Evolutionary conservation across 352 stramenopile genomes (phyloP), one percentile per base, ranked within the genome.

Genomic region (Phytophthora citricola): DNA sequence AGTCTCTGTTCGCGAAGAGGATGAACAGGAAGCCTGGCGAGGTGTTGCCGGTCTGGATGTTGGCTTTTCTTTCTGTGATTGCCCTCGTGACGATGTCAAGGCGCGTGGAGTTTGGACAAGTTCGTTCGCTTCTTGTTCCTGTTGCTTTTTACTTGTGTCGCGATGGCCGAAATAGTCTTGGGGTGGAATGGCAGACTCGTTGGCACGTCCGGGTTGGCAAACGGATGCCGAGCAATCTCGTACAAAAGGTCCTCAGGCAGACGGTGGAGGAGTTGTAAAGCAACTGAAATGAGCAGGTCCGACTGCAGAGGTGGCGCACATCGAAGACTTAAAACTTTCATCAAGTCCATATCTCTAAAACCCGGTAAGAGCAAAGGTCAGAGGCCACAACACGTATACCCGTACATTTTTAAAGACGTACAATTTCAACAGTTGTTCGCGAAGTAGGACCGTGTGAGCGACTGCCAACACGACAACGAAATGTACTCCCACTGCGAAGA

Each of bases 401-500:
- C 14, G 15, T 4, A 43, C n/a, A 20, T 7, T 46, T 17, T 27
- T 15, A 26, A n/a, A 48, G 8, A 71, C 83, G 24, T 67, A 93
- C 86, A 91, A 84, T 34, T 86, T 62, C n/a, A 96, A 73, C 2
- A 98, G 50, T 27, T 92, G 81, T 14, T 93, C 85, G 27, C 92
- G 87, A 55, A 98, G 75, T 14, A 97, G 64, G 9, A 98, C 85
- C 0, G 93, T 93, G 65, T 97, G 87, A 12, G 92, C 88, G 10
- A 95, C 89, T 11, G 85, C 90, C n/a, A 98, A 67, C 0, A 97
- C 63, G 1, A 98, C 90, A 17, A 97, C 87, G 58, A 97, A 95
- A 73, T 98, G 92, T 7, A 98, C 84, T 1, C 92, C 92, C 12
- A 97, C 85, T 17, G 92, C 91, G 66, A 98, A 97, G 10, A 97